A percentile compares a stretch with the other conserved stretches of the same genome.
Conservation (phyloP, 768 basidiomycete species). For the Hortiboletus campestris region DNA sequence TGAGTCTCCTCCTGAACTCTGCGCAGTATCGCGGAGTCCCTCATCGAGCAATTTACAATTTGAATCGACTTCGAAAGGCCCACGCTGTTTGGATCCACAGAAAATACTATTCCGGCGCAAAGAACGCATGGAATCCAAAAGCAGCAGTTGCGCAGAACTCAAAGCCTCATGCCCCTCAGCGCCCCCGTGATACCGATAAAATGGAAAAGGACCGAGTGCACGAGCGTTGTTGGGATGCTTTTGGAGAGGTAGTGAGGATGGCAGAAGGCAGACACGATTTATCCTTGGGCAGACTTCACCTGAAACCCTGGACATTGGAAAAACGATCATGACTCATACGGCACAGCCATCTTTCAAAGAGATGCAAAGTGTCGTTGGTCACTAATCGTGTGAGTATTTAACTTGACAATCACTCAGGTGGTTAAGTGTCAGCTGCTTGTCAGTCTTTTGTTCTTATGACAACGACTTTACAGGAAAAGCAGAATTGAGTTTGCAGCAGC, state of each 20-base stretch:
- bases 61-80: conserved; percentile 33
- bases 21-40: conserved; percentile 60
- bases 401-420: neutral
- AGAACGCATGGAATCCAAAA: conserved; percentile 41
- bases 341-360: neutral
- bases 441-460: neutral
- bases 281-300: conserved; percentile 46
- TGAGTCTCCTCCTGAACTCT: conserved; percentile 61
- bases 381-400: conserved; percentile 6
- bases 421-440: neutral
- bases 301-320: conserved; percentile 27
- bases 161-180: conserved; percentile 9
- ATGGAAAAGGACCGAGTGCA: conserved; percentile 31
- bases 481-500: neutral
- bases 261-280: conserved; percentile 55
- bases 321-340: neutral
- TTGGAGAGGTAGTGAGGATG: conserved; percentile 55
- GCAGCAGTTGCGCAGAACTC: conserved; percentile 24
- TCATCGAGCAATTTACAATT: conserved; percentile 57
- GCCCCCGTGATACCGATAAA: conserved; percentile 16
- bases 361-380: neutral
- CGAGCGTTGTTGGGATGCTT: conserved; percentile 42
- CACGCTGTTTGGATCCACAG: conserved; percentile 26
- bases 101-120: conserved; percentile 21
- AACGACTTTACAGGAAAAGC: neutral